Evolutionary conservation across 805 yeast genomes (phyloP), one percentile per base, ranked within the genome.

Genomic region (Metschnikowia gelsemii): DNA sequence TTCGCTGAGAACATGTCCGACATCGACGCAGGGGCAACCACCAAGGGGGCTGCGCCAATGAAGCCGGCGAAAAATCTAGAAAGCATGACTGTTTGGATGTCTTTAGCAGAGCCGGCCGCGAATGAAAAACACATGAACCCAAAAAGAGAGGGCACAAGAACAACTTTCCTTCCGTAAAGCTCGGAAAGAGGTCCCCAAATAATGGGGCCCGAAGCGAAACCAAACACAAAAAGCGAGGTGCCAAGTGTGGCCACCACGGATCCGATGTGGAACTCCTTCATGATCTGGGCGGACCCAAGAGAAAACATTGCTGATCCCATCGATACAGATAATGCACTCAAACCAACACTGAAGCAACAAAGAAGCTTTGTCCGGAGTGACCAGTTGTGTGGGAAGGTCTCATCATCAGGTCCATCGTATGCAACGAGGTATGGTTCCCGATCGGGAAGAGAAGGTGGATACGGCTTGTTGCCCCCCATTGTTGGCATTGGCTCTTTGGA

Each of bases 141-240:
- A 30, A 86, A 66, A 3, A 74, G 61, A 4, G 89, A 77, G 3
- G 79, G 47, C 2, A 84, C 49, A 40, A 85, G 54, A 12, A 86
- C 80, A 13, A 74, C 62, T 59, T 77, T 76, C 62, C 96, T 76
- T 40, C 95, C 93, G 51, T 73, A 82, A 26, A 83, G 55, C 60
- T 85, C 95, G n/a, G 91, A 82, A 26, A 85, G 59, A 4, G 96
- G 96, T 19, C 93, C 96, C 88, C 93, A 90, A 26, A 87, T 56
- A 37, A 90, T 70, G 3, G 98, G 98, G 14, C 97, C 96, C 0
- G 87, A 75, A 1, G 96, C 97, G 64, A 89, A 91, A 8, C 97
- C 98, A 30, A 88, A 62, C n/a, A 90, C 96, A 55, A 79, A 90
- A 19, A 89, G 70, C 0, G 96, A 80, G 8, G 88, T 75, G 42